These are phyloP conservation scores for Penicillium palitans DNA, from an alignment of 2,329 filamentous ascomycete species.

Conservation along the genomic window DNA sequence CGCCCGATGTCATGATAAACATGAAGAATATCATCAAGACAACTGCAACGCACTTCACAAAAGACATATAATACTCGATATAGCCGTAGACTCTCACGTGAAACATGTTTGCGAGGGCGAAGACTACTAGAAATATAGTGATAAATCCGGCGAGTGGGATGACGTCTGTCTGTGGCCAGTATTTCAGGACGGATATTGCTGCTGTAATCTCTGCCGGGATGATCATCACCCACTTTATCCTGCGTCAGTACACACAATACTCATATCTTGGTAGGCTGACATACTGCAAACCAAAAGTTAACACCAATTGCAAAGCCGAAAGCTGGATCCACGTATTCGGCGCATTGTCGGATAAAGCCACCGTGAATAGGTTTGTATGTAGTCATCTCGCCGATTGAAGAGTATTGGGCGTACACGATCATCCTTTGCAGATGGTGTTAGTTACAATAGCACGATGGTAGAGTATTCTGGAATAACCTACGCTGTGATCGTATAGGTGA, in stretches of 20 bases:
- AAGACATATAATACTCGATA: conserved; percentile 35
- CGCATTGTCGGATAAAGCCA: conserved; percentile 35
- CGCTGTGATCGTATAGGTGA: conserved; percentile 37
- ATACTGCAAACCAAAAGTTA: conserved; percentile 38
- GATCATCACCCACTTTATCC: conserved; percentile 32
- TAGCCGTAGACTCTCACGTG: conserved; percentile 33
- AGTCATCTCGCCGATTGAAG: conserved; percentile 37
- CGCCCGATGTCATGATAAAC: conserved; percentile 40
- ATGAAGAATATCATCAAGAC: conserved; percentile 37
- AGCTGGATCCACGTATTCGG: conserved; percentile 36
- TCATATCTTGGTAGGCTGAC: background rate
- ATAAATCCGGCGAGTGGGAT: conserved; percentile 36
- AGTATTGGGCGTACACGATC: conserved; percentile 36
- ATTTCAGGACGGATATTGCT: conserved; percentile 34
- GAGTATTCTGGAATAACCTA: background rate
- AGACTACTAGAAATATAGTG: conserved; percentile 33
- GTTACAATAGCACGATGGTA: background rate
- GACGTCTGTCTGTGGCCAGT: conserved; percentile 31
- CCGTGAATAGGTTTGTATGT: conserved; percentile 36
- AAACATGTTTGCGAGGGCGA: conserved; percentile 31
- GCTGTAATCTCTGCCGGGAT: conserved; percentile 40
- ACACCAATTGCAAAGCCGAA: conserved; percentile 38
- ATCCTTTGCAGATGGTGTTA: conserved; percentile 20
- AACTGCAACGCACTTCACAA: conserved; percentile 34
- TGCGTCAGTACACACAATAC: background rate